A percentile compares a stretch with the other conserved stretches of the same genome.
phyloP scores from a whole-genome alignment of 306 rosid species.

The Medicago ruthenica region DNA sequence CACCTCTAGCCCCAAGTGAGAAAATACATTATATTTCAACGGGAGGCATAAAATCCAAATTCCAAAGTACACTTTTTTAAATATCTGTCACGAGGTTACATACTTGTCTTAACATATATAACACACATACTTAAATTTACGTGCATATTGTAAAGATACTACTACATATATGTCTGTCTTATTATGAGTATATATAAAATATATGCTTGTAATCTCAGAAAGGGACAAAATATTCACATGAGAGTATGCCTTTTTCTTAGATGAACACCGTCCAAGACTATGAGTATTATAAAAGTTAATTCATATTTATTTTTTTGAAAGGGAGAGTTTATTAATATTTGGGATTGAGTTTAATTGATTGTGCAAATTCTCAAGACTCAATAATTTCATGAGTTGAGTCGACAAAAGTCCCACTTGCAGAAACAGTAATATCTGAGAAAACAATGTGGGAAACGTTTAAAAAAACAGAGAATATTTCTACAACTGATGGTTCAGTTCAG shows the following conservation, averaged over 20 bases:
- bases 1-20: not conserved
- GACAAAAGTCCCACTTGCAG: constrained; percentile 28
- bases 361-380: constrained; percentile 31
- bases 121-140: not conserved
- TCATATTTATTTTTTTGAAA: not conserved
- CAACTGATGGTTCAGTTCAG: too few species aligned
- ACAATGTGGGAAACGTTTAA: constrained; percentile 13
- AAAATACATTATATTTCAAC: not conserved
- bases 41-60: constrained; percentile 38
- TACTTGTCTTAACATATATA: constrained; percentile 29
- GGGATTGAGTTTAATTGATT: not conserved
- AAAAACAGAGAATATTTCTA: too few species aligned
- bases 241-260: constrained; percentile 13
- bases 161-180: not conserved
- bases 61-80: not conserved
- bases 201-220: constrained; percentile 18
- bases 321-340: not conserved
- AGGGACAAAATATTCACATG: constrained; percentile 44
- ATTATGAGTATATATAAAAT: not conserved
- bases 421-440: constrained; percentile 27
- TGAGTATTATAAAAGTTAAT: not conserved
- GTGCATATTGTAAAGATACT: not conserved
- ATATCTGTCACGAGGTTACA: constrained; percentile 46
- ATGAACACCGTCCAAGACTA: constrained; percentile 25
- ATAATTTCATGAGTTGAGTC: not conserved